Evolutionary conservation across 2,329 filamentous ascomycete species (phyloP).

Genomic region (Cladosporium sp.): DNA sequence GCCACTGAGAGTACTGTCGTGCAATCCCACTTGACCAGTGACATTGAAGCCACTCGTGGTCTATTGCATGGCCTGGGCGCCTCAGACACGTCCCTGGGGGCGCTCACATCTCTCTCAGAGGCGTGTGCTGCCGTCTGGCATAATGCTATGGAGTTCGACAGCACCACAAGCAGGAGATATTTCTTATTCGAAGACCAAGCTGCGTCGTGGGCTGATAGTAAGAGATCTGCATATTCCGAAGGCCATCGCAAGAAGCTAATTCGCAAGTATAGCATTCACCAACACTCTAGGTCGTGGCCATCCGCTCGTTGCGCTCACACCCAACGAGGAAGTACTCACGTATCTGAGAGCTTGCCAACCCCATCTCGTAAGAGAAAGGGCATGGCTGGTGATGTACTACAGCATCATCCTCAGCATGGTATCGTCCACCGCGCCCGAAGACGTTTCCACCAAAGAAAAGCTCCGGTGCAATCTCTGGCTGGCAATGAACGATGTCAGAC

Average conservation of each 20-base stretch:
- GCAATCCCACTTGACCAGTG: constrained; percentile 19
- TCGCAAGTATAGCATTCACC: constrained; percentile 17
- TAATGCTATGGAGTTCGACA: constrained; percentile 20
- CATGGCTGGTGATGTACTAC: constrained; percentile 32
- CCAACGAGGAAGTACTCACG: constrained; percentile 19
- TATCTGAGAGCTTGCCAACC: constrained; percentile 19
- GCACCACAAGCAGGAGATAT: constrained; percentile 18
- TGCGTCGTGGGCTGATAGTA: constrained; percentile 21
- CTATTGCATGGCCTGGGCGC: constrained; percentile 5
- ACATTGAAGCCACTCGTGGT: constrained; percentile 24
- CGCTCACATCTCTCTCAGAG: constrained; percentile 22
- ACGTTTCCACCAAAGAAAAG: constrained; percentile 21
- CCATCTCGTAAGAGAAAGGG: constrained; percentile 22
- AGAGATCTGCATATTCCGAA: background rate
- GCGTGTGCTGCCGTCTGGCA: constrained; percentile 25
- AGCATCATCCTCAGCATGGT: constrained; percentile 25
- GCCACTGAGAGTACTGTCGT: background rate
- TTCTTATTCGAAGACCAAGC: constrained; percentile 23
- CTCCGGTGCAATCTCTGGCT: constrained; percentile 29
- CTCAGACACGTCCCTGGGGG: constrained; percentile 18
- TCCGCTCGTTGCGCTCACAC: constrained; percentile 19
- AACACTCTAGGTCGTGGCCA: constrained; percentile 15
- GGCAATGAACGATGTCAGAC: constrained; percentile 29
- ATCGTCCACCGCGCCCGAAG: constrained; percentile 16
- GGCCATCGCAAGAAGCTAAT: background rate